phyloP scores from a whole-genome alignment of 2,329 filamentous ascomycete genomes.

The Akanthomyces uredinophilus region DNA sequence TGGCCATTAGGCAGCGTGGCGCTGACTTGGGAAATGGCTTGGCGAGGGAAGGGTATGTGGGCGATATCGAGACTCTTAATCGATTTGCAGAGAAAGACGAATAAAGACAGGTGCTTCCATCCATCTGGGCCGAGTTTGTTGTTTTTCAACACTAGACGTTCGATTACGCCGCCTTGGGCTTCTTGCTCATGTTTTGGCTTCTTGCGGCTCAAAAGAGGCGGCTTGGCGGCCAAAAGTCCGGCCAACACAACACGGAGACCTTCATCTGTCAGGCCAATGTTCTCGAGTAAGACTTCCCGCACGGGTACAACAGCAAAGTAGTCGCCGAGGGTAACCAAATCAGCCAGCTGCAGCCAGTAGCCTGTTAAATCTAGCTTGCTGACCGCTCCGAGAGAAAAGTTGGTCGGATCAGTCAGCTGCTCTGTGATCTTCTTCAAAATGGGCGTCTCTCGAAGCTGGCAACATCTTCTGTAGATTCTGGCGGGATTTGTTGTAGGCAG shows the following conservation, averaged over 20 bases:
- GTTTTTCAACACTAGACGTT: slow-evolving; percentile 83
- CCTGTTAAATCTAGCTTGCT: slow-evolving; percentile 78
- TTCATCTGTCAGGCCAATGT: slow-evolving; percentile 82
- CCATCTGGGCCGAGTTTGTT: slow-evolving; percentile 85
- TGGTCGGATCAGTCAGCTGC: slow-evolving; percentile 70
- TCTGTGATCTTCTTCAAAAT: slow-evolving; percentile 89
- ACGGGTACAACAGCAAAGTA: slow-evolving; percentile 92
- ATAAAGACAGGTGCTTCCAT: slow-evolving; percentile 87
- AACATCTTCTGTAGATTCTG: slow-evolving; percentile 89
- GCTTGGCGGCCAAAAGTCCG: slow-evolving; percentile 75
- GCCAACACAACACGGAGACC: slow-evolving; percentile 81
- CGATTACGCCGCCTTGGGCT: slow-evolving; percentile 66
- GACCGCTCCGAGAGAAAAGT: slow-evolving; percentile 68
- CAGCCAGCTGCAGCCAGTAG: slow-evolving; percentile 75
- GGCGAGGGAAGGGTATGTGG: slow-evolving; percentile 68
- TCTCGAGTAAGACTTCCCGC: slow-evolving; percentile 78
- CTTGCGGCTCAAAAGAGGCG: slow-evolving; percentile 51
- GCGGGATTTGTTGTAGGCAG: slow-evolving; percentile 83
- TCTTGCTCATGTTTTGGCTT: slow-evolving; percentile 39
- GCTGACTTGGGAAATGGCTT: slow-evolving; percentile 26
- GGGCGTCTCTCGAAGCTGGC: slow-evolving; percentile 86
- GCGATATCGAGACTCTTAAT: slow-evolving; percentile 84
- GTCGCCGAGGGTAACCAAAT: slow-evolving; percentile 83
- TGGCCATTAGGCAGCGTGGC: slow-evolving; percentile 29
- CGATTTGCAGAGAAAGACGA: slow-evolving; percentile 83